Conservation (phyloP, 352 stramenopile genomes). For the Globisporangium perplexum region DNA sequence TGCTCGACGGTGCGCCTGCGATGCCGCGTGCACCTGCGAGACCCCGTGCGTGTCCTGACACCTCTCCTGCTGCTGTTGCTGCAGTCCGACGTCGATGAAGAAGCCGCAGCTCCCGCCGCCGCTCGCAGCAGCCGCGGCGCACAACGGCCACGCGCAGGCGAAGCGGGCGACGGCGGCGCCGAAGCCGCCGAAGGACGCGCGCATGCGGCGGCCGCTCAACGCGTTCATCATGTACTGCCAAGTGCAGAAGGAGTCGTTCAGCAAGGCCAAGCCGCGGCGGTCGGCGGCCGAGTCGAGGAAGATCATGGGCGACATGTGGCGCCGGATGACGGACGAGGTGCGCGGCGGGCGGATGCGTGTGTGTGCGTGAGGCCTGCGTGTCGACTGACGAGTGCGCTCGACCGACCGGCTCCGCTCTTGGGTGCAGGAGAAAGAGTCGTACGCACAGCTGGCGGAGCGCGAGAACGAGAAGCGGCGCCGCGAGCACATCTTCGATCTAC, state of each 20-base stretch:
- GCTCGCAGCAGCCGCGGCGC: neutral
- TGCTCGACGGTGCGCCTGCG: constrained; percentile 29
- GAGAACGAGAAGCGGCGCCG: constrained; percentile 79
- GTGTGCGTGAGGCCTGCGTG: neutral
- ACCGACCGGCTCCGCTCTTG: too few species aligned
- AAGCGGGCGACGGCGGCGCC: constrained; percentile 18
- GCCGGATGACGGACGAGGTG: constrained; percentile 71
- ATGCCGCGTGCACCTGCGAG: too few species aligned
- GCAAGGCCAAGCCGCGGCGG: constrained; percentile 38
- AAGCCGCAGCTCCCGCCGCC: constrained; percentile 13
- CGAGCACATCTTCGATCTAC: constrained; percentile 62
- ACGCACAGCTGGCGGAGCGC: constrained; percentile 61
- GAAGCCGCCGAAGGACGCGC: constrained; percentile 21
- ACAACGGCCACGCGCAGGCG: constrained; percentile 20
- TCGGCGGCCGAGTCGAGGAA: constrained; percentile 71
- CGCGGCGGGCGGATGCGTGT: neutral
- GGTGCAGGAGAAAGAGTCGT: constrained; percentile 73
- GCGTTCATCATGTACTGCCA: constrained; percentile 83
- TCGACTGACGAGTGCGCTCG: neutral
- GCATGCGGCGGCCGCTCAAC: constrained; percentile 63
- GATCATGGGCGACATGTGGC: constrained; percentile 82
- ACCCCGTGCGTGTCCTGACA: neutral
- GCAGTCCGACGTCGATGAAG: constrained; percentile 44
- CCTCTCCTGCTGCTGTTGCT: neutral
- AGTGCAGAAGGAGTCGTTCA: constrained; percentile 62